phyloP scores from a whole-genome alignment of 805 yeast species.

The Kregervanrija fluxuum region DNA sequence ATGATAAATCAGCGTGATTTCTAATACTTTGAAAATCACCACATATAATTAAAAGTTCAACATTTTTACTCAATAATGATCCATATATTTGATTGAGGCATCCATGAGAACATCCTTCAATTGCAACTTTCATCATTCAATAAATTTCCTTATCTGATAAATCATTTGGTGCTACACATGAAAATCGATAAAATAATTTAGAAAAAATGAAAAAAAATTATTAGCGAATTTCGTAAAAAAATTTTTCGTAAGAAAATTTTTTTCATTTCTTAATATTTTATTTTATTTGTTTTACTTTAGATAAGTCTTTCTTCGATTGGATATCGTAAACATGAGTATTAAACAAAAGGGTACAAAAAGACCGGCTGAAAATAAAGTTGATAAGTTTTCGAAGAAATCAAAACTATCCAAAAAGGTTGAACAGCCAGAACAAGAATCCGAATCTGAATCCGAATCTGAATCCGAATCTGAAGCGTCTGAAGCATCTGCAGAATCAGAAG shows the following conservation, averaged over 20 bases:
- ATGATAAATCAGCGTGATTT: constrained; percentile 50
- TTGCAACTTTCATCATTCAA: constrained; percentile 39
- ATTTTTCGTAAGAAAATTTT: not conserved
- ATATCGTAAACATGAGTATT: constrained; percentile 11
- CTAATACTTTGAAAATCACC: constrained; percentile 91
- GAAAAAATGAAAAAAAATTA: not conserved
- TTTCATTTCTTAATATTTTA: not conserved
- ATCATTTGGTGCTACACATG: no score
- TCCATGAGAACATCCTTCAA: constrained; percentile 92
- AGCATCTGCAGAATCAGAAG: constrained; percentile 7
- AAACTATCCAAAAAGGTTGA: constrained; percentile 26
- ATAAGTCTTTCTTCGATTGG: not conserved
- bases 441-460: constrained; percentile 5
- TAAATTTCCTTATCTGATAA: not conserved
- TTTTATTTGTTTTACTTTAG: not conserved
- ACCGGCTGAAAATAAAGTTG: constrained; percentile 8
- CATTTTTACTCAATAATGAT: constrained; percentile 18
- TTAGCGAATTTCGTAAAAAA: not conserved
- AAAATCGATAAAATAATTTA: not conserved
- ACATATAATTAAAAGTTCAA: constrained; percentile 66
- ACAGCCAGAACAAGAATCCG: constrained; percentile 20
- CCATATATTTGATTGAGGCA: constrained; percentile 54
- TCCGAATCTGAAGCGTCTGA: constrained; percentile 5
- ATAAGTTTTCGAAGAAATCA: constrained; percentile 12
- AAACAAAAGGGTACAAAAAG: constrained; percentile 17